A percentile compares a stretch with the other conserved stretches of the same genome.
phyloP scores from a whole-genome alignment of 2,329 filamentous ascomycete species.

The Sporothrix phasma region DNA sequence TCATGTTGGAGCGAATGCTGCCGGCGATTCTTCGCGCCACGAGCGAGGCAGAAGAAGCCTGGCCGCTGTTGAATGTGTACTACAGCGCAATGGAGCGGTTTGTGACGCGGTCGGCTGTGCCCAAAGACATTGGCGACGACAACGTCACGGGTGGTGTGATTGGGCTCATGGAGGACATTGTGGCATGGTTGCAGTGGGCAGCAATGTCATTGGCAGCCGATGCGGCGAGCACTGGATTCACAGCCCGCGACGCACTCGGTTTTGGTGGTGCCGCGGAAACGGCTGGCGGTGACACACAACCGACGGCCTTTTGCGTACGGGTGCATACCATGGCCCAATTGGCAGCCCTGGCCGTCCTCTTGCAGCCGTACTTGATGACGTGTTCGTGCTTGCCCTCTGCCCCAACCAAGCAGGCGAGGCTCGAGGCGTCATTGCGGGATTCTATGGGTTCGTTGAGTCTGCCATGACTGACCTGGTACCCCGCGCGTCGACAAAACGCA shows the following conservation, averaged over 20 bases:
- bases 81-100: constrained; percentile 32
- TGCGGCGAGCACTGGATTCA: background rate
- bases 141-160: constrained; percentile 26
- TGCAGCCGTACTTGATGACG: constrained; percentile 19
- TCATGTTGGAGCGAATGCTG: constrained; percentile 43
- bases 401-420: background rate
- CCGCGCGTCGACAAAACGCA: background rate
- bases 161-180: constrained; percentile 25
- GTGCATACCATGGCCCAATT: constrained; percentile 22
- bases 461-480: background rate
- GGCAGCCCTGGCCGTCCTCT: constrained; percentile 16
- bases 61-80: constrained; percentile 43
- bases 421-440: constrained; percentile 4
- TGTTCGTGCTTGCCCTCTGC: constrained; percentile 11
- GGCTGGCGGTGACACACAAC: background rate
- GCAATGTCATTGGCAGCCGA: background rate
- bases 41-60: constrained; percentile 29
- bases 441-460: constrained; percentile 8
- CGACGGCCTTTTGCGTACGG: constrained; percentile 17
- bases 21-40: constrained; percentile 40
- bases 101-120: constrained; percentile 27
- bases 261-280: background rate
- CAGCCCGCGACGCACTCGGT: background rate
- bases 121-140: constrained; percentile 30
- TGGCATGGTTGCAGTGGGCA: constrained; percentile 20